Conservation (phyloP, 768 basidiomycete genomes). For the Suillus subluteus region DNA sequence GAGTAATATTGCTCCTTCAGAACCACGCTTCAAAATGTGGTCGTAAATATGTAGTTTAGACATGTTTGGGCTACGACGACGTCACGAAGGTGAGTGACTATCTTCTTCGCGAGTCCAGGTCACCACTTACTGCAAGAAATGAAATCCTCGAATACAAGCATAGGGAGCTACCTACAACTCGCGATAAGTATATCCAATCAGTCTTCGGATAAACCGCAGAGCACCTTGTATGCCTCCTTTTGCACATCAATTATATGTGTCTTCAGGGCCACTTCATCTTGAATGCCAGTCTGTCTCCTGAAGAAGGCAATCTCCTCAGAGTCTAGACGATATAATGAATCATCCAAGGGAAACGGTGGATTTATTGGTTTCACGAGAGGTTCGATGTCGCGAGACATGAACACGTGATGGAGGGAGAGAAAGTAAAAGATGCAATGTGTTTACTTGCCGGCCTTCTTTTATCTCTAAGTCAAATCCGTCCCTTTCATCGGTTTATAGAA, state of each 20-base stretch:
- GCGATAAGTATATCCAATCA: neutral
- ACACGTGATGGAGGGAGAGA: neutral
- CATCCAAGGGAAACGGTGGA: slow-evolving; percentile 1
- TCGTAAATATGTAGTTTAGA: slow-evolving; percentile 1
- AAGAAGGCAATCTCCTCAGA: neutral
- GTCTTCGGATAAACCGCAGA: neutral
- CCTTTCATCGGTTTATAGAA: neutral
- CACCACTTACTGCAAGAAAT: neutral
- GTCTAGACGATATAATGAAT: neutral
- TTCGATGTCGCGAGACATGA: neutral
- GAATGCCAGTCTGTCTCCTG: neutral
- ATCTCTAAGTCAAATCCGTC: neutral
- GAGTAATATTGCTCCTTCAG: slow-evolving; percentile 37
- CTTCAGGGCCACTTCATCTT: slow-evolving; percentile 1
- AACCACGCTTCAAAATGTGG: neutral
- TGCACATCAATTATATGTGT: neutral
- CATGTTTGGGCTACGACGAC: neutral
- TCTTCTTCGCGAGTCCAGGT: neutral
- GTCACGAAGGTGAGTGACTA: neutral
- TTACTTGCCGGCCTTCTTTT: neutral
- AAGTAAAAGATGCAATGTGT: neutral
- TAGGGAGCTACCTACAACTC: neutral
- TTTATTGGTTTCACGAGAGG: neutral
- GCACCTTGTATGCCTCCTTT: neutral
- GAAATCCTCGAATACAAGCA: slow-evolving; percentile 2